phyloP scores from a whole-genome alignment of 129 eudicot genomes.

The Gnaphalium uliginosum region DNA sequence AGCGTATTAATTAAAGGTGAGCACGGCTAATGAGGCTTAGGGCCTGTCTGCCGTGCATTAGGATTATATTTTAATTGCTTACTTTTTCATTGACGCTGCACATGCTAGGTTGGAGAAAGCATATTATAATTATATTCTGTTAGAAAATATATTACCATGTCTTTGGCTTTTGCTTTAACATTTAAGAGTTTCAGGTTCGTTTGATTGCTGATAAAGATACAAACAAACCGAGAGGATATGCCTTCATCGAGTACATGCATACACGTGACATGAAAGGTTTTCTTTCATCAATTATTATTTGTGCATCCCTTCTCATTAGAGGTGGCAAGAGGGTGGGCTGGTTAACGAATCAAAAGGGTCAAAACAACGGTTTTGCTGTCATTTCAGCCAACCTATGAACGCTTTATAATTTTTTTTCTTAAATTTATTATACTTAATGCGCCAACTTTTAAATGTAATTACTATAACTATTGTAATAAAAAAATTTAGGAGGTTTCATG shows the following conservation, averaged over 20 bases:
- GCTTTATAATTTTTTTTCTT: background rate
- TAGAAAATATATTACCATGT: background rate
- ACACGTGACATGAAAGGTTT: constrained; percentile 99
- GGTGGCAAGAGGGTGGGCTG: background rate
- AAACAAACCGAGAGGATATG: constrained; percentile 92
- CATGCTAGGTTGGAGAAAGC: constrained; percentile 27
- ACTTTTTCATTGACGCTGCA: constrained; percentile 27
- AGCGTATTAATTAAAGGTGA: constrained; percentile 88
- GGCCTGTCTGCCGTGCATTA: constrained; percentile 98
- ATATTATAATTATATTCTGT: constrained; percentile 12
- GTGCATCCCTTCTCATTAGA: background rate
- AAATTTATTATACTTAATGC: background rate
- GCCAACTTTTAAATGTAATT: background rate
- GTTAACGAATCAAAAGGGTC: background rate
- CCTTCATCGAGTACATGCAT: constrained; percentile 84
- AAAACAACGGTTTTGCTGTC: background rate
- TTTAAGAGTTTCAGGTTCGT: constrained; percentile 69
- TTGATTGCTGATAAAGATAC: constrained; percentile 74
- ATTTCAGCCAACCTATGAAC: background rate
- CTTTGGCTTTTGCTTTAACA: constrained; percentile 27
- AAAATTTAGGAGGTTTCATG: background rate
- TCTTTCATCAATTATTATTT: background rate
- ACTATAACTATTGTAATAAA: background rate
- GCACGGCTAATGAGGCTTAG: constrained; percentile 94
- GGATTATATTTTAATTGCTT: constrained; percentile 43